Evolutionary conservation across 805 yeast species (phyloP).

Genomic region (Scheffersomyces coipomensis): DNA sequence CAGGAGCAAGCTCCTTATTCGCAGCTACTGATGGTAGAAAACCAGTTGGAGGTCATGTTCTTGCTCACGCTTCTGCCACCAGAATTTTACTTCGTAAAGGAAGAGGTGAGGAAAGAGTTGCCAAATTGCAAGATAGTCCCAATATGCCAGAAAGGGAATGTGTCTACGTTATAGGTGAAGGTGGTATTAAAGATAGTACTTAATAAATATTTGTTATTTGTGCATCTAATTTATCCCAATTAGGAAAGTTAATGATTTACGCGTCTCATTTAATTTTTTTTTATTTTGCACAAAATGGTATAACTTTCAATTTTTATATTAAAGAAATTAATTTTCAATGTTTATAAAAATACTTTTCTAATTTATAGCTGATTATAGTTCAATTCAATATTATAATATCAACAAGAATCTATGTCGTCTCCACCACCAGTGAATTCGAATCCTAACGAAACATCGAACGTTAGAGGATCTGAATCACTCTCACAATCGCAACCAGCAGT

Average conservation of each 20-base stretch:
- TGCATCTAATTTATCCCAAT: slow-evolving; percentile 20
- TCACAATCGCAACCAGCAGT: slow-evolving; percentile 36
- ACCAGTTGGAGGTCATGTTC: slow-evolving; percentile 15
- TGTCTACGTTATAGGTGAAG: slow-evolving; percentile 13
- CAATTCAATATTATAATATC: too few species aligned
- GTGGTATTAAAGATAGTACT: slow-evolving; percentile 16
- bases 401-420: slow-evolving; percentile 26
- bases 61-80: slow-evolving; percentile 15
- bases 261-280: slow-evolving; percentile 15
- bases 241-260: slow-evolving; percentile 25
- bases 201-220: neutral
- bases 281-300: too few species aligned
- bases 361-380: too few species aligned
- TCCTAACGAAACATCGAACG: slow-evolving; percentile 22
- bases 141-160: slow-evolving; percentile 16
- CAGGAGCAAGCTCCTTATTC: slow-evolving; percentile 15
- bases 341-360: too few species aligned
- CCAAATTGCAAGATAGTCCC: slow-evolving; percentile 14
- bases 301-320: too few species aligned
- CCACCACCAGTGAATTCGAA: slow-evolving; percentile 27
- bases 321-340: too few species aligned
- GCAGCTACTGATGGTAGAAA: slow-evolving; percentile 15
- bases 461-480: slow-evolving; percentile 32
- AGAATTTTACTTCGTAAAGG: slow-evolving; percentile 14
- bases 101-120: slow-evolving; percentile 15